Base-by-base conservation (phyloP, 331 rosid genomes). In the Phaseolus coccineus region DNA sequence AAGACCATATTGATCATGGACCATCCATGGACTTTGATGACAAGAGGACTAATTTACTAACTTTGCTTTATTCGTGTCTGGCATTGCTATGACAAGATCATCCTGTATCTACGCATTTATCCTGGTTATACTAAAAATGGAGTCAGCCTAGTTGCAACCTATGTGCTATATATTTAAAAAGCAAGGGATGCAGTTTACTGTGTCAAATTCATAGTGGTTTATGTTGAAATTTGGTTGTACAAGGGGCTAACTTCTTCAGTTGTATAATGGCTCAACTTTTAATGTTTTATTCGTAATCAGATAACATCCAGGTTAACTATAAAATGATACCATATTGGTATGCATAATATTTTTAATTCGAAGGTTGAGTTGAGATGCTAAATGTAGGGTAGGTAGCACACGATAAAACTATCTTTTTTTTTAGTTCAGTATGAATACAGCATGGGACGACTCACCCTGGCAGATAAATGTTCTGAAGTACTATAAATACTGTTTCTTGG, bases 371-470 rank as follows among this genome's bases (percentile, higher is more conserved):
- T 73, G 77, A 30, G 67, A 22, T 55, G 25, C 3, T 3, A 35
- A 37, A 35, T 61, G 68, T 31, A 31, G 42, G 8, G 40, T 22
- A 30, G 24, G 42, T 30, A 61, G 14, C 47, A 16, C 15, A 12
- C 1, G 14, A 14, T 4, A 9, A 24, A 51, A 50, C 33, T 50
- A 16, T 63, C 9, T 63, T 76, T 11, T 27, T 25, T 52, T 24
- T 35, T 37, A 63, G 47, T 63, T 63, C 27, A 63, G 12, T 63
- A 33, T 30, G 14, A 14, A 3, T 33, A 76, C 62, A 68, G 62
- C 59, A 68, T 50, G 30, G 42, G 52, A 64, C 33, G 73, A 70
- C 70, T 71, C 37, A 51, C 55, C 64, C 44, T 77, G 63, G 59
- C 9, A 7, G 57, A 68, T 77, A 50, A 62, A 69, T 62, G 52